Conservation (phyloP, 1,284 basidiomycete species). For the Microbotryomycetes sp. region DNA sequence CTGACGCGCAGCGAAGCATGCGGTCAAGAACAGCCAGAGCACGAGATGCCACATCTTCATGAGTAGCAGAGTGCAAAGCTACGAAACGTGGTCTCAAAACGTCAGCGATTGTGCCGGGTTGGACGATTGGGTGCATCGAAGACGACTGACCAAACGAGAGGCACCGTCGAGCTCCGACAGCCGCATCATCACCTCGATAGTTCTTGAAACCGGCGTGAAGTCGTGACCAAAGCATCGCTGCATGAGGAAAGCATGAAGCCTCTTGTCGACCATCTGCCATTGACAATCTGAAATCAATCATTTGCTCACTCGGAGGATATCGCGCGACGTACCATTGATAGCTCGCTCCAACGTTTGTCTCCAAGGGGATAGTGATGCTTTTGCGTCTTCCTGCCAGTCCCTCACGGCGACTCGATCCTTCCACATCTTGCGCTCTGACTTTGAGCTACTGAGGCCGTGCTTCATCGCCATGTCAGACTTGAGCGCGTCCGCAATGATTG, state of each 20-base stretch:
- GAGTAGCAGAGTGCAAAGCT: background rate
- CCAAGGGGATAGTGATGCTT: background rate
- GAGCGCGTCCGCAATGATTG: background rate
- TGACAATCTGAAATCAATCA: too few relatives aligned
- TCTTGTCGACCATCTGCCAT: too few relatives aligned
- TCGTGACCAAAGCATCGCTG: too few relatives aligned
- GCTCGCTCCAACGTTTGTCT: background rate
- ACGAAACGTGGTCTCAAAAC: too few relatives aligned
- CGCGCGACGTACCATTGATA: background rate
- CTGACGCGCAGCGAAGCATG: too few relatives aligned
- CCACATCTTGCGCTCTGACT: background rate
- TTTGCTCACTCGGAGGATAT: background rate
- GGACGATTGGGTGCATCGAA: too few relatives aligned
- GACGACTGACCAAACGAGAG: too few relatives aligned
- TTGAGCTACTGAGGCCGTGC: background rate
- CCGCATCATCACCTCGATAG: too few relatives aligned
- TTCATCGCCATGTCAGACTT: background rate
- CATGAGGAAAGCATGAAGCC: too few relatives aligned
- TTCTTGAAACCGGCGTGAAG: too few relatives aligned
- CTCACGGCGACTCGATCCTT: background rate
- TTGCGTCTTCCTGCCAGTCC: background rate
- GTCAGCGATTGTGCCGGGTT: too few relatives aligned
- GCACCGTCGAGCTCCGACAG: too few relatives aligned
- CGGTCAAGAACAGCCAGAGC: background rate
- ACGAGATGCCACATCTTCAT: background rate